Percentiles rank a stretch among this genome's conserved stretches.
Evolutionary conservation across 306 rosid genomes (phyloP).

Genomic region (Arachis stenosperma): DNA sequence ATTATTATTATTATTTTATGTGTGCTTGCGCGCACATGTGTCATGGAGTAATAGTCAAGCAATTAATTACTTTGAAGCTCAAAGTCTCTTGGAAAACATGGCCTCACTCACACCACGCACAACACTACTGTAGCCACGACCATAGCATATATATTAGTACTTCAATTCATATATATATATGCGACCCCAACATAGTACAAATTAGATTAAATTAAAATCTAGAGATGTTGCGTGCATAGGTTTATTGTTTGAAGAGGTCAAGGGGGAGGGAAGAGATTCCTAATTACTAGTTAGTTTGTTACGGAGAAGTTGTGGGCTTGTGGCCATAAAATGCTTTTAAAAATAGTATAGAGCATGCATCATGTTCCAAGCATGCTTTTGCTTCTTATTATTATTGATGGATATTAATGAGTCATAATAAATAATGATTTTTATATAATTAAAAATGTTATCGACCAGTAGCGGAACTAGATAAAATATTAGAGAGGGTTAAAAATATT

Average conservation of each 20-base stretch:
- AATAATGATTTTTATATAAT: too few relatives aligned
- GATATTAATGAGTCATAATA: too few relatives aligned
- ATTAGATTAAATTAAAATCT: background rate
- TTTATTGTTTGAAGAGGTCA: conserved; percentile 5
- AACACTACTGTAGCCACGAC: conserved; percentile 28
- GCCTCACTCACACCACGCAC: conserved; percentile 41
- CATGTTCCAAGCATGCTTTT: too few relatives aligned
- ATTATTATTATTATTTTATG: background rate
- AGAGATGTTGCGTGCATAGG: conserved; percentile 25
- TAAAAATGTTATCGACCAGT: too few relatives aligned
- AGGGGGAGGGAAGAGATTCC: background rate
- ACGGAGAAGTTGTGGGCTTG: too few relatives aligned
- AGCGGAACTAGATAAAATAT: too few relatives aligned
- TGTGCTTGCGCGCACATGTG: conserved; percentile 28
- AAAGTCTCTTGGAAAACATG: conserved; percentile 28
- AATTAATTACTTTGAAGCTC: conserved; percentile 25
- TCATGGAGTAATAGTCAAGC: conserved; percentile 50
- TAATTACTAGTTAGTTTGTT: too few relatives aligned
- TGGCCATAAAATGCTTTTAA: background rate
- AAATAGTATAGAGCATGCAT: too few relatives aligned
- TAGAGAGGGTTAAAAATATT: too few relatives aligned
- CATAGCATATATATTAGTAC: background rate
- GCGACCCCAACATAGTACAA: conserved; percentile 19
- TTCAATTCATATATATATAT: too few relatives aligned
- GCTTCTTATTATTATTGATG: too few relatives aligned